These are phyloP conservation scores for Suhomyces atakaporum DNA, from an alignment of 1,139 yeast genomes.

Conservation along the genomic window DNA sequence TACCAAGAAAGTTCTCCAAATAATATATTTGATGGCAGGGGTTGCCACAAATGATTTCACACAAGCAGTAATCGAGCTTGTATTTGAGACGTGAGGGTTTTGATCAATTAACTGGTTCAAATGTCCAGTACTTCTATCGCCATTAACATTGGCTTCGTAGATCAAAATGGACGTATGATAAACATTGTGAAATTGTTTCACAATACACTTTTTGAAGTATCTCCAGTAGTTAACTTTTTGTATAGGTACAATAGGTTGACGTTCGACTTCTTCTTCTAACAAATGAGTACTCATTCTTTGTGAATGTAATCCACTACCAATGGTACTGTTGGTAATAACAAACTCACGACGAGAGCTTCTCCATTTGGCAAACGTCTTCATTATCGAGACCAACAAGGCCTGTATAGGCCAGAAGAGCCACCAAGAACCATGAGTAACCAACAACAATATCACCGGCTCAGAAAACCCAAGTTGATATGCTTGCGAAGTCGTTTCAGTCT, in stretches of 20 bases:
- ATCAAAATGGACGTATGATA: conserved; percentile 53
- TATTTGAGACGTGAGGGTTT: conserved; percentile 44
- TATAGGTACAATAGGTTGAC: conserved; percentile 17
- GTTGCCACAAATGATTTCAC: conserved; percentile 40
- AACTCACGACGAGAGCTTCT: conserved; percentile 11
- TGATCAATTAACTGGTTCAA: conserved; percentile 39
- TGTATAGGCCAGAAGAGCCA: conserved; percentile 74
- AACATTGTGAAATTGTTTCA: conserved; percentile 52
- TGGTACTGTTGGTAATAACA: conserved; percentile 11
- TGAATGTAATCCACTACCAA: conserved; percentile 22
- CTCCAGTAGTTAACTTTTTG: conserved; percentile 23
- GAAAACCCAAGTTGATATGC: conserved; percentile 60
- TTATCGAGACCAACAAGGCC: conserved; percentile 48
- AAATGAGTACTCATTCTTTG: conserved; percentile 35
- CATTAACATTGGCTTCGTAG: conserved; percentile 43
- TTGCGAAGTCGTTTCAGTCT: conserved; percentile 79
- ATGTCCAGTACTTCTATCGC: conserved; percentile 38
- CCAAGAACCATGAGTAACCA: conserved; percentile 83
- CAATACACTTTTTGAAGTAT: conserved; percentile 45
- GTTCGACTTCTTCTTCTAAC: conserved; percentile 25
- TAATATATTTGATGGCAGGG: conserved; percentile 51
- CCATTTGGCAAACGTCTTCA: conserved; percentile 40
- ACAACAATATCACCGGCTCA: conserved; percentile 70
- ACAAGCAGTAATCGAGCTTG: conserved; percentile 40
- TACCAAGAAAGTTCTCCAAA: conserved; percentile 45